A percentile compares a stretch with the other conserved stretches of the same genome.
These are phyloP conservation scores for Nicotiana tomentosiformis DNA, from an alignment of 257 asterid genomes.

Conservation along the genomic window DNA sequence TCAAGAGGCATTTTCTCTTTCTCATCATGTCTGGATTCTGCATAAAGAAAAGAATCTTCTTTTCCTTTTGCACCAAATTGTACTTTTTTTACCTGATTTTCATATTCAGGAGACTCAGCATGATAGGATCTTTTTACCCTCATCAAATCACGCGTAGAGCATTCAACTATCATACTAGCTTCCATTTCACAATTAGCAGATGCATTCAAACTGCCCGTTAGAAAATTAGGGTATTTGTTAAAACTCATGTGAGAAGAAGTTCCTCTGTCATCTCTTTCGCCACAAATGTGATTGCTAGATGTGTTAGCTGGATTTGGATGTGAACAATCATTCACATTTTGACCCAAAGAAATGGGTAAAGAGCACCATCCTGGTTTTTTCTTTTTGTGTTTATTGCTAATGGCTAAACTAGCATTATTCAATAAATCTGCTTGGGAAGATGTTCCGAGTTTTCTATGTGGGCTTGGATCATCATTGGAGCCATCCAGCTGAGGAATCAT, in stretches of 20 bases:
- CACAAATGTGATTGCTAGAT: conserved; percentile 22
- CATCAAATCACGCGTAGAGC: conserved; percentile 83
- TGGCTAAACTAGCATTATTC: conserved; percentile 29
- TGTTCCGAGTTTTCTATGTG: conserved; percentile 32
- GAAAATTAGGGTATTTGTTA: background rate
- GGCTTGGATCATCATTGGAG: conserved; percentile 48
- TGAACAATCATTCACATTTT: conserved; percentile 27
- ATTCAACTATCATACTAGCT: conserved; percentile 35
- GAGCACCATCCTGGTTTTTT: conserved; percentile 68
- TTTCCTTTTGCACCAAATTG: conserved; percentile 14
- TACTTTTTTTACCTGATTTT: conserved; percentile 22
- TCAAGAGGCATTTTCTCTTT: conserved; percentile 21
- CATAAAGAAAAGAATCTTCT: conserved; percentile 20
- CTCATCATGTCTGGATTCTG: conserved; percentile 18
- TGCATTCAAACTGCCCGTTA: background rate
- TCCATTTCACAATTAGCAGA: conserved; percentile 22
- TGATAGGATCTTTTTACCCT: conserved; percentile 69
- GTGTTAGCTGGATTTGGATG: conserved; percentile 19
- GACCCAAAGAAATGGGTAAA: conserved; percentile 52
- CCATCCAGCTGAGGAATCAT: conserved; percentile 81
- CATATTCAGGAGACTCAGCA: conserved; percentile 37
- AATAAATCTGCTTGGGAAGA: conserved; percentile 18
- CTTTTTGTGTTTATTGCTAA: conserved; percentile 31
- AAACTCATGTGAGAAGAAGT: background rate
- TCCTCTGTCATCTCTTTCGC: conserved; percentile 22